Conservation (phyloP, 129 eudicot genomes). For the Oenanthe sinensis region DNA sequence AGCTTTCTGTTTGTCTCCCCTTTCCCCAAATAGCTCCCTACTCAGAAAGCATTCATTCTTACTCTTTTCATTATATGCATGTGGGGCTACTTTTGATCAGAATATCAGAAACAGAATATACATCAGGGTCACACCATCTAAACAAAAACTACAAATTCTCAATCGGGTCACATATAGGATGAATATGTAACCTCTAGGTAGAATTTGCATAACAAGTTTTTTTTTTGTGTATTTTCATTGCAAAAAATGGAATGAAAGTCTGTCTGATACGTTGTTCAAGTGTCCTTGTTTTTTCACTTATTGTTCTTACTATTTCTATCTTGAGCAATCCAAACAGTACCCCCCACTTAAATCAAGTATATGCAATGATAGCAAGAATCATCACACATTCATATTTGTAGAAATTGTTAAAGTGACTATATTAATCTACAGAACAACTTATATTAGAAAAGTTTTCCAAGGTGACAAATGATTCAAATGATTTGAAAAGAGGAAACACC, state of each 20-base stretch:
- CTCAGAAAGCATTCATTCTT: neutral
- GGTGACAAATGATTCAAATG: neutral
- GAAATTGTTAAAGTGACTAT: neutral
- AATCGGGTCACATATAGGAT: too few relatives aligned
- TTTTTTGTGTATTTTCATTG: neutral
- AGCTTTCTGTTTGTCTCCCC: slow-evolving; percentile 5
- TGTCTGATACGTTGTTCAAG: neutral
- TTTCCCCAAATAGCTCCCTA: neutral
- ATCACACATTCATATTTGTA: too few relatives aligned
- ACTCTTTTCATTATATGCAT: neutral
- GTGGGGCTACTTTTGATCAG: neutral
- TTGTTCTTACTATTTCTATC: neutral
- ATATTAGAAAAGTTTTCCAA: neutral
- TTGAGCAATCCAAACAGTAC: neutral
- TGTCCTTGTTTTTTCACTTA: neutral
- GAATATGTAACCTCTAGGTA: too few relatives aligned
- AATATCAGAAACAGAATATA: neutral
- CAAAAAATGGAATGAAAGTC: neutral
- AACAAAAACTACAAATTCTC: neutral
- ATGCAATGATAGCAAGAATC: neutral
- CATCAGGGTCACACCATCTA: neutral
- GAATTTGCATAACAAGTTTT: neutral
- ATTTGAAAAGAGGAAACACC: neutral
- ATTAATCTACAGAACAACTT: neutral
- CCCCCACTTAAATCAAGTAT: too few relatives aligned